A percentile compares a stretch with the other conserved stretches of the same genome.
Evolutionary conservation across 1,284 basidiomycete genomes (phyloP).

Genomic region (Violaceomyces palustris): DNA sequence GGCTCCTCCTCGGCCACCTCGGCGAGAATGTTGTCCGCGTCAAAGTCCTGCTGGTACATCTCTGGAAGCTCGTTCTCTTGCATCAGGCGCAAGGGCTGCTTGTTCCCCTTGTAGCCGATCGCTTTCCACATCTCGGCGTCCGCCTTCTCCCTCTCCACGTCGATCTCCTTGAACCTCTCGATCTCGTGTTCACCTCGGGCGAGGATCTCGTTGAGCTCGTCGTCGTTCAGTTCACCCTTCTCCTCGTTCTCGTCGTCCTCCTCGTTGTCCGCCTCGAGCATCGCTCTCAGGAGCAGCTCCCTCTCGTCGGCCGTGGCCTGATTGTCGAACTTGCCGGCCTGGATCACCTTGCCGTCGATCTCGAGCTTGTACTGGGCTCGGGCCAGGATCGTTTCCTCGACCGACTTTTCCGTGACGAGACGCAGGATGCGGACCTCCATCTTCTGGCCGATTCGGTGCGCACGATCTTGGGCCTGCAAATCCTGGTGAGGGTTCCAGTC

Average conservation of each 20-base stretch:
- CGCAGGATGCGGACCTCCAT: constrained; percentile 94
- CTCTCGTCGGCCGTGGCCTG: constrained; percentile 97
- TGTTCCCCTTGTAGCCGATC: constrained; percentile 61
- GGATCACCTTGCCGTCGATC: constrained; percentile 90
- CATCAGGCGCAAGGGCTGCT: constrained; percentile 72
- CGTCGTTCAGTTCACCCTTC: constrained; percentile 90
- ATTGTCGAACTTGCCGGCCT: constrained; percentile 95
- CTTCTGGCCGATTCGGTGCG: constrained; percentile 98
- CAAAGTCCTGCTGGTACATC: constrained; percentile 73
- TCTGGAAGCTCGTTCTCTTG: constrained; percentile 85
- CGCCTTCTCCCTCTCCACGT: constrained; percentile 73
- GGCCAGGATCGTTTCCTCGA: constrained; percentile 94
- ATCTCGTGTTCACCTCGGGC: constrained; percentile 78
- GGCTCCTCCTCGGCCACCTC: constrained; percentile 58
- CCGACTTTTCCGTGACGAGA: constrained; percentile 95
- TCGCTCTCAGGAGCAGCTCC: constrained; percentile 79
- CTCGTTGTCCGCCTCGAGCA: constrained; percentile 51
- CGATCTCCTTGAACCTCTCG: constrained; percentile 76
- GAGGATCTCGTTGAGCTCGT: constrained; percentile 91
- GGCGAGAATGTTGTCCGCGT: constrained; percentile 30
- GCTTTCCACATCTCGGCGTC: constrained; percentile 68
- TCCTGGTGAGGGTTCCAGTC: constrained; percentile 59
- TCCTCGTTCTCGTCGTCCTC: constrained; percentile 52
- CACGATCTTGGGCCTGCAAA: constrained; percentile 75
- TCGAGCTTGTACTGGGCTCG: constrained; percentile 94